These are phyloP conservation scores for Hymenoscyphus fructigenus DNA, from an alignment of 2,329 filamentous ascomycete species.

Conservation along the genomic window DNA sequence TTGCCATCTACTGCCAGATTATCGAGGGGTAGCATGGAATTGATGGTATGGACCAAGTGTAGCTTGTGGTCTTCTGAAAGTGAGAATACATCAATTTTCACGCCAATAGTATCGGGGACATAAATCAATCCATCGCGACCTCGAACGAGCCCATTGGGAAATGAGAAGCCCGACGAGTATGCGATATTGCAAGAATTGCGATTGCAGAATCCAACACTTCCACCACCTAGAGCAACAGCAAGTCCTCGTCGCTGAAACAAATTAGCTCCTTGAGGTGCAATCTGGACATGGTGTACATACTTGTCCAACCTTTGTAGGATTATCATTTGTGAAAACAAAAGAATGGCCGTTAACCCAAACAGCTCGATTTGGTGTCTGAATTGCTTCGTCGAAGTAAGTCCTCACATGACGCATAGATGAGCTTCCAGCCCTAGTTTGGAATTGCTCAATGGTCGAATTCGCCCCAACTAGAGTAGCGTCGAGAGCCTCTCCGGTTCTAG, in stretches of 20 bases:
- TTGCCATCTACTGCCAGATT: constrained; percentile 40
- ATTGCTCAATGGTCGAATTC: constrained; percentile 41
- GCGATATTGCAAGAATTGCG: constrained; percentile 32
- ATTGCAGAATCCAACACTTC: constrained; percentile 35
- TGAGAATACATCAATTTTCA: constrained; percentile 31
- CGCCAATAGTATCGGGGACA: constrained; percentile 33
- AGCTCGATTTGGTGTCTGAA: constrained; percentile 40
- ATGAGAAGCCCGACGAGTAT: constrained; percentile 21
- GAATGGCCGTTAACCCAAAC: constrained; percentile 37
- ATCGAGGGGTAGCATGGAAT: constrained; percentile 36
- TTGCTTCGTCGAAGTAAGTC: constrained; percentile 34
- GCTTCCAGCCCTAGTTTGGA: constrained; percentile 32
- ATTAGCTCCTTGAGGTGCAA: background rate
- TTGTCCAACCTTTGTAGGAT: constrained; percentile 34
- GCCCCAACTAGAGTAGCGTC: constrained; percentile 36
- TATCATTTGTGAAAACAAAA: constrained; percentile 41
- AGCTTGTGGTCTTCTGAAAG: constrained; percentile 24
- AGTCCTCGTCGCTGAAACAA: constrained; percentile 28
- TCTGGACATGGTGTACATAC: constrained; percentile 23
- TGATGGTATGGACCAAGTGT: constrained; percentile 29
- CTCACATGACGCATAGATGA: constrained; percentile 35
- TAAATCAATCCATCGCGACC: constrained; percentile 38
- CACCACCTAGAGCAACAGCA: constrained; percentile 34
- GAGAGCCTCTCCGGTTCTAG: constrained; percentile 34
- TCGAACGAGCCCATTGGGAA: constrained; percentile 38